A percentile compares a stretch with the other conserved stretches of the same genome.
These are phyloP conservation scores for Apiospora arundinis DNA, from an alignment of 2,329 filamentous ascomycete species.

Conservation along the genomic window DNA sequence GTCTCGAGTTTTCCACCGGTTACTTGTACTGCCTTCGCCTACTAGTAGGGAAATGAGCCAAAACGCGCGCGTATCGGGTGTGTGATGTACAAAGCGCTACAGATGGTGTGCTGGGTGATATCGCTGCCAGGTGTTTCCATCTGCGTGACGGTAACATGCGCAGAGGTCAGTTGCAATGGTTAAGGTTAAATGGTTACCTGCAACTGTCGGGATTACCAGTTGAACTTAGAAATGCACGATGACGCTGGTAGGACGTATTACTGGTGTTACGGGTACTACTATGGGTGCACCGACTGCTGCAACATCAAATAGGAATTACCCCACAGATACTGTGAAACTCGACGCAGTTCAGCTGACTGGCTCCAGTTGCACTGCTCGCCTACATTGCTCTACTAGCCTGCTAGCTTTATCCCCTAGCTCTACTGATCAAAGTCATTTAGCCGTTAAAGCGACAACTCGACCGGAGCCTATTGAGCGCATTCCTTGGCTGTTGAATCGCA, in stretches of 20 bases:
- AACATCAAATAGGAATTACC: not conserved
- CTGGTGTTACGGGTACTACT: not conserved
- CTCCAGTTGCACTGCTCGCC: not conserved
- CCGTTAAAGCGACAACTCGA: not conserved
- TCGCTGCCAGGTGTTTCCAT: slow-evolving; percentile 1
- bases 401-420: not conserved
- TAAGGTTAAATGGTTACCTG: not conserved
- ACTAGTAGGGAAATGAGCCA: not conserved
- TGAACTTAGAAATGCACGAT: not conserved
- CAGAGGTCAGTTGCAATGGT: not conserved
- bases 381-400: not conserved
- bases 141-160: slow-evolving; percentile 15
- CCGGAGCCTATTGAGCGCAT: not conserved
- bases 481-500: not conserved
- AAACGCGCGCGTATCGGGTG: not conserved
- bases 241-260: not conserved
- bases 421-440: not conserved
- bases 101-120: not conserved
- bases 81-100: not conserved
- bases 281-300: not conserved
- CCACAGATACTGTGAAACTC: not conserved
- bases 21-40: not conserved
- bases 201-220: not conserved
- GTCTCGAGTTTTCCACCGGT: not conserved
- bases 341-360: not conserved